phyloP scores from a whole-genome alignment of 2,329 filamentous ascomycete genomes.

The Alternaria infectoria region DNA sequence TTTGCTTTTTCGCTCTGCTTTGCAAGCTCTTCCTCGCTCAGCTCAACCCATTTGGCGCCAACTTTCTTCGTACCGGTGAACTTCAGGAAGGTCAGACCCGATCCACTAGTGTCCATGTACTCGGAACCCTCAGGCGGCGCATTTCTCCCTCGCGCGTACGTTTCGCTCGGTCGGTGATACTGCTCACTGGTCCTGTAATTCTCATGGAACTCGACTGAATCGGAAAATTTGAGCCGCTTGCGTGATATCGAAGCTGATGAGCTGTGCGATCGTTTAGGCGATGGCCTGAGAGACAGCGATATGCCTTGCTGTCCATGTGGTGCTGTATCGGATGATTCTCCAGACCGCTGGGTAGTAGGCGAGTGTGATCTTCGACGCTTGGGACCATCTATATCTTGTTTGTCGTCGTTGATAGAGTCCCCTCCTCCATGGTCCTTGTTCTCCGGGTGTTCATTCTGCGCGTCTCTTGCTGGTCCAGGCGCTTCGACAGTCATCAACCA shows the following conservation, averaged over 20 bases:
- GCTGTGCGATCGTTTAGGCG: constrained; percentile 12
- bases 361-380: constrained; percentile 15
- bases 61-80: constrained; percentile 35
- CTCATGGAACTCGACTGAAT: constrained; percentile 24
- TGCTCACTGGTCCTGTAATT: constrained; percentile 22
- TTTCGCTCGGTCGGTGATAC: constrained; percentile 22
- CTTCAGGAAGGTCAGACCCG: constrained; percentile 20
- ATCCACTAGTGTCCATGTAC: constrained; percentile 39
- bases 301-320: neutral
- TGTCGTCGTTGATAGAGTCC: neutral
- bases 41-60: constrained; percentile 29
- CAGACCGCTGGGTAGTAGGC: constrained; percentile 1
- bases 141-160: constrained; percentile 35
- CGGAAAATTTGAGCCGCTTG: constrained; percentile 29
- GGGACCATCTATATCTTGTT: constrained; percentile 1
- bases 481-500: constrained; percentile 32
- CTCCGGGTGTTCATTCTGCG: neutral
- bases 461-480: neutral
- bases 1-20: constrained; percentile 1
- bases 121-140: constrained; percentile 30
- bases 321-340: neutral
- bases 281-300: constrained; percentile 5
- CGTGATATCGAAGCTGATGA: constrained; percentile 5
- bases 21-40: constrained; percentile 23
- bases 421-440: neutral